Evolutionary conservation across 371 early-diverging fungal genomes (phyloP).

Genomic region (Syncephalis plumigaleata): DNA sequence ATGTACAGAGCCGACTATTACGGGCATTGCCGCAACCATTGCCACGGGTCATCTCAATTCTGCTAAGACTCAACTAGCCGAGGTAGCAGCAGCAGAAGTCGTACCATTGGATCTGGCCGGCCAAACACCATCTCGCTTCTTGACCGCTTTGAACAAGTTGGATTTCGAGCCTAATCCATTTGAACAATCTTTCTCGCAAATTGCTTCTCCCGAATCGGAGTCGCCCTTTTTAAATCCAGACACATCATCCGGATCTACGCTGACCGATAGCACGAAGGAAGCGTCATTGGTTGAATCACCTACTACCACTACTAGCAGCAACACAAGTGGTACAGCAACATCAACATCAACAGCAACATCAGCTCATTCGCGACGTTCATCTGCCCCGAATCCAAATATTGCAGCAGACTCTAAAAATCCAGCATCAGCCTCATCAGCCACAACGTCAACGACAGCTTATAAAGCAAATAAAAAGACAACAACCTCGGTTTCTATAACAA

Average conservation of each 20-base stretch:
- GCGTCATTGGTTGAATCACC: too few relatives aligned
- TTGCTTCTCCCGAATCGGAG: constrained; percentile 9
- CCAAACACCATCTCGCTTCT: not conserved
- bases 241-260: constrained; percentile 21
- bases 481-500: too few relatives aligned
- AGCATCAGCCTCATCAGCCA: not conserved
- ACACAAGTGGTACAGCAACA: constrained; percentile 11
- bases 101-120: too few relatives aligned
- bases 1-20: too few relatives aligned
- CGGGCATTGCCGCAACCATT: too few relatives aligned
- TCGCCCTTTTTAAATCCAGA: constrained; percentile 8
- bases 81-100: too few relatives aligned
- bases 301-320: too few relatives aligned
- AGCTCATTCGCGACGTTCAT: constrained; percentile 2
- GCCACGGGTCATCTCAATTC: too few relatives aligned
- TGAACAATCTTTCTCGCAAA: constrained; percentile 58
- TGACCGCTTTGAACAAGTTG: constrained; percentile 22
- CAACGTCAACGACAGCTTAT: too few relatives aligned
- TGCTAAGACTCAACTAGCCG: too few relatives aligned
- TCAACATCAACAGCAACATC: not conserved
- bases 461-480: too few relatives aligned
- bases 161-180: constrained; percentile 77
- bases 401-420: not conserved
- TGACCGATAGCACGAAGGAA: too few relatives aligned
- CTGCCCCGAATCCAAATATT: constrained; percentile 16